Conservation (phyloP, 805 yeast genomes). For the Kockiozyma suomiensis region DNA sequence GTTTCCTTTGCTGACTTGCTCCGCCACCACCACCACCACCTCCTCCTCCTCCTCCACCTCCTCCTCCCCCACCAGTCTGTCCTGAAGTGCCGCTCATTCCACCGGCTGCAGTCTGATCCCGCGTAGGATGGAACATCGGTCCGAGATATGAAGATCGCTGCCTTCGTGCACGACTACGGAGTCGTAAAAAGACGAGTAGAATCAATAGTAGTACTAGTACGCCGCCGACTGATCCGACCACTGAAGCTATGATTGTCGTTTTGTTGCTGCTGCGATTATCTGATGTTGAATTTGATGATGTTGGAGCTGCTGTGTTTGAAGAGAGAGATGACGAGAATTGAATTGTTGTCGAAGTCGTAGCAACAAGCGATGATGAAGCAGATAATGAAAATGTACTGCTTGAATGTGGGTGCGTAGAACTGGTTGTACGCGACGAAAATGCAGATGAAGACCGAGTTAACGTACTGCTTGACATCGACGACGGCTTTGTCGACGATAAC, state of each 20-base stretch:
- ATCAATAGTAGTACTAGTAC: constrained; percentile 6
- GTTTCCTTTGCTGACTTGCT: constrained; percentile 2
- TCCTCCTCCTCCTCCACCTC: background rate
- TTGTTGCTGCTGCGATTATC: background rate
- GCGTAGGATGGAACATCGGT: background rate
- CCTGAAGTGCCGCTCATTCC: background rate
- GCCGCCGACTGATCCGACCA: constrained; percentile 28
- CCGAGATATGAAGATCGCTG: background rate
- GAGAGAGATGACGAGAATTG: background rate
- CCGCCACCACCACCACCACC: background rate
- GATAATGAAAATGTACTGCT: background rate
- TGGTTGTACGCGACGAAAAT: background rate
- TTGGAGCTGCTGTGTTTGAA: constrained; percentile 3
- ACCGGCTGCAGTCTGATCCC: background rate
- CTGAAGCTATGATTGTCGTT: constrained; percentile 24
- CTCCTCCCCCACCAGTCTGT: background rate
- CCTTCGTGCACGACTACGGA: constrained; percentile 7
- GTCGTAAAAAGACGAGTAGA: constrained; percentile 7
- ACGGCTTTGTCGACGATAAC: background rate
- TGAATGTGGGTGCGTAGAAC: background rate
- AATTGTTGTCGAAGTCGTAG: background rate
- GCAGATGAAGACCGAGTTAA: background rate
- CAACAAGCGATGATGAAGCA: background rate
- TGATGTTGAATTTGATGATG: background rate
- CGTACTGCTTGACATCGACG: background rate